Base-by-base conservation (phyloP, 116 monocot genomes). In the Phalaenopsis hybrid region DNA sequence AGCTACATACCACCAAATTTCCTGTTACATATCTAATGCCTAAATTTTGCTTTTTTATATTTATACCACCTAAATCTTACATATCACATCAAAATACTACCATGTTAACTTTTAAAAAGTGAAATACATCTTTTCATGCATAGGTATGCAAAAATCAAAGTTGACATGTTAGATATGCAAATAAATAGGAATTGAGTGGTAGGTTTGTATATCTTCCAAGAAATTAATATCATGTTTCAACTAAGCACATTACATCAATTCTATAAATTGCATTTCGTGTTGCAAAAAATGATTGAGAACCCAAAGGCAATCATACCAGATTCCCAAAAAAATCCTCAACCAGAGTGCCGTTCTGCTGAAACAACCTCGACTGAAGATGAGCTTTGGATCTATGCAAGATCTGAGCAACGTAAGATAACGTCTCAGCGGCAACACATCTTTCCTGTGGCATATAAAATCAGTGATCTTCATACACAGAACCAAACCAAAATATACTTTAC, bases 371-470 rank as follows among this genome's bases (percentile, higher is more conserved):
- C 45, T 93, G 92, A 20, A 99, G 82, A 90, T 99, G 99, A 86
- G 85, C 45, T 84, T 87, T 92, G 0, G 99, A 95, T 92, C 88
- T 89, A 78, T 88, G 86, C 88, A 99, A 81, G 63, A 99, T 86
- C 20, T 88, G 88, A 78, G 99, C 90, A 83, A 99, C 91, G 79
- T 95, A 89, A 82, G 87, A 89, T 83, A 99, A 79, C 41, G 92
- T 91, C 84, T 95, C 95, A 69, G 86, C 91, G 79, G 82, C 93
- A 78, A 89, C 89, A 86, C 95, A 99, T 88, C 99, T 93, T 86
- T 99, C 99, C 99, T 99, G 79, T 28, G 72, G 82, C 43, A 85
- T 18, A 78, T 9, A 28, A 76, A 48, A 58, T 33, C 65, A 70
- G 12, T 51, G 44, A 77, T 44, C n/a, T 34, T 31, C 16, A 11